These are phyloP conservation scores for Canariomyces notabilis DNA, from an alignment of 2,329 filamentous ascomycete genomes.

Conservation along the genomic window DNA sequence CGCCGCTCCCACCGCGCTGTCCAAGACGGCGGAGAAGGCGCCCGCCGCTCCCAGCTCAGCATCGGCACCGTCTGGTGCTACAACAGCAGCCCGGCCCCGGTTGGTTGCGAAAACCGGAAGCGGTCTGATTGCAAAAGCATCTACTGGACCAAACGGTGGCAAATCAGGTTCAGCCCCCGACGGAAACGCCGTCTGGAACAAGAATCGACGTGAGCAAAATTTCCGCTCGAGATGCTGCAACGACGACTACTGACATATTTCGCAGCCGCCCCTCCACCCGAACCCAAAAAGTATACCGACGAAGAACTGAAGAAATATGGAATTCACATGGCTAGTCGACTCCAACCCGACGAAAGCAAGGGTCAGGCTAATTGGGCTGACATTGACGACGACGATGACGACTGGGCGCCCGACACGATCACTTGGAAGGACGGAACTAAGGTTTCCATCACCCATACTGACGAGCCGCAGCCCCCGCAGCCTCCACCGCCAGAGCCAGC, in stretches of 20 bases:
- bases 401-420: constrained; percentile 79
- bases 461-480: constrained; percentile 40
- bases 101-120: constrained; percentile 70
- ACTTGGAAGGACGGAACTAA: constrained; percentile 88
- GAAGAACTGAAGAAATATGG: constrained; percentile 84
- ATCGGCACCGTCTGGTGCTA: constrained; percentile 40
- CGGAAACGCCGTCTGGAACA: constrained; percentile 77
- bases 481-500: constrained; percentile 28
- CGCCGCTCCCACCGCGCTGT: constrained; percentile 37
- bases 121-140: constrained; percentile 43
- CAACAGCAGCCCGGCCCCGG: constrained; percentile 56
- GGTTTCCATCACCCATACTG: constrained; percentile 62
- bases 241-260: constrained; percentile 16
- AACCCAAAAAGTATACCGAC: constrained; percentile 78
- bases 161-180: constrained; percentile 61
- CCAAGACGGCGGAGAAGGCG: constrained; percentile 50
- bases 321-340: constrained; percentile 75
- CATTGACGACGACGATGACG: constrained; percentile 83
- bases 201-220: constrained; percentile 66
- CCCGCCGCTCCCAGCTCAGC: constrained; percentile 39
- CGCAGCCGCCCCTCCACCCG: constrained; percentile 58
- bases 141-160: constrained; percentile 46
- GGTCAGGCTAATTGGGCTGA: constrained; percentile 85
- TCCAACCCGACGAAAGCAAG: constrained; percentile 68
- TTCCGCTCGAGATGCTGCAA: not conserved